A percentile compares a stretch with the other conserved stretches of the same genome.
Conservation (phyloP, 768 basidiomycete genomes). For the Lepiota subincarnata region DNA sequence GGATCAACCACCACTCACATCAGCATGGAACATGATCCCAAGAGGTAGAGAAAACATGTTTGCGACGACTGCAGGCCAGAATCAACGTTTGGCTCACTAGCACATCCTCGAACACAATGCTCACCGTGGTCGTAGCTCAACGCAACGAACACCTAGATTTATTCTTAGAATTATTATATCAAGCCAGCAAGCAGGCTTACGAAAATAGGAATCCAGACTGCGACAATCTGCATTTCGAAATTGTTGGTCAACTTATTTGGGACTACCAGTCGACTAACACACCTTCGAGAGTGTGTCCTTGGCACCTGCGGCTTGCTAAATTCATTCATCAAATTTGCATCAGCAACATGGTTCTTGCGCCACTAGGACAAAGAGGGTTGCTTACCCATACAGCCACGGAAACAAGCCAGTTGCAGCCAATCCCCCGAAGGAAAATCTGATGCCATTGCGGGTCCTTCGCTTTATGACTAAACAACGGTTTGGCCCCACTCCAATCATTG, state of each 20-base stretch:
- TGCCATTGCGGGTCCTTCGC: constrained; percentile 65
- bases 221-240: constrained; percentile 39
- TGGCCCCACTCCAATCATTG: neutral
- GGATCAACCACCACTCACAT: constrained; percentile 41
- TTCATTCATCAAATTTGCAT: neutral
- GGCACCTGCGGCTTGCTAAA: constrained; percentile 66
- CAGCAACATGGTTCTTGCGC: neutral
- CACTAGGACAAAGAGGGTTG: neutral
- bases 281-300: constrained; percentile 69
- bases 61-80: constrained; percentile 46
- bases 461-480: constrained; percentile 41
- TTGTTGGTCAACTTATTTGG: too few relatives aligned
- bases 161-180: neutral
- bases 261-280: neutral
- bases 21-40: constrained; percentile 65
- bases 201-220: constrained; percentile 75
- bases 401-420: constrained; percentile 77
- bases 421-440: constrained; percentile 69
- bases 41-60: constrained; percentile 76
- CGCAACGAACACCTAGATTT: constrained; percentile 58
- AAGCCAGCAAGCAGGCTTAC: constrained; percentile 28
- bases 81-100: neutral
- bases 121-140: constrained; percentile 69
- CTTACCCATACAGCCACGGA: constrained; percentile 70
- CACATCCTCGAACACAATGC: constrained; percentile 10